Evolutionary conservation across 129 eudicot genomes (phyloP), one percentile per base, ranked within the genome.

Genomic region (Escallonia herrerae): DNA sequence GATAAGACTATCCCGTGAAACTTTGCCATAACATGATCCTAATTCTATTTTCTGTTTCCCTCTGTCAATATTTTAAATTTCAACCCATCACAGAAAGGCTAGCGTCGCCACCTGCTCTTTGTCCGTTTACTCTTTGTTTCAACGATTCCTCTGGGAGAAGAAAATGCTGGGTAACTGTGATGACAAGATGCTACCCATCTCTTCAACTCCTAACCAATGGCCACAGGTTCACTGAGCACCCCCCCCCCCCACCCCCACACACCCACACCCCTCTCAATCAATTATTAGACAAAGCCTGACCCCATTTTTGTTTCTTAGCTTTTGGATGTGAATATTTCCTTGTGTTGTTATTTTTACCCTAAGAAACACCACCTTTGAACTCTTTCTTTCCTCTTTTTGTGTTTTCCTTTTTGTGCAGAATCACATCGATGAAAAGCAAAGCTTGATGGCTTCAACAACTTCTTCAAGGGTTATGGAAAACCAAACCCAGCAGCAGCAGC

Each of bases 221-320:
- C 67, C 86, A 80, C 69, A 49, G 67, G 62, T 65, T 56, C 42
- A 40, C 14, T 44, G 33, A 22, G 33, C 33, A 63, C 15, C 46
- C 72, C 13, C 41, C 64, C 43, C 3, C 67, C 57, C 60, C 52
- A 56, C 64, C 75, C 65, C 64, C 39, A n/a, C n/a, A 22, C 33
- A 0, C 33, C 33, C 33, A 22, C 33, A 22, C 33, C 0, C 33
- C 61, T 81, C 83, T 70, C 68, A 43, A 49, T 55, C 71, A 75
- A 76, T 76, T 72, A 70, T 66, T 77, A 50, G 58, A 65, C 83
- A 53, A 72, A 65, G 60, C 52, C 70, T 40, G 66, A 52, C 78
- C 77, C 72, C 83, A 58, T 62, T 42, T 69, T 81, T 81, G 87
- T 82, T 71, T 67, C 44, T 4, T 74, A 71, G 84, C 81, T 40